These are phyloP conservation scores for Agaricus bisporus DNA, from an alignment of 768 basidiomycete species.

Conservation along the genomic window DNA sequence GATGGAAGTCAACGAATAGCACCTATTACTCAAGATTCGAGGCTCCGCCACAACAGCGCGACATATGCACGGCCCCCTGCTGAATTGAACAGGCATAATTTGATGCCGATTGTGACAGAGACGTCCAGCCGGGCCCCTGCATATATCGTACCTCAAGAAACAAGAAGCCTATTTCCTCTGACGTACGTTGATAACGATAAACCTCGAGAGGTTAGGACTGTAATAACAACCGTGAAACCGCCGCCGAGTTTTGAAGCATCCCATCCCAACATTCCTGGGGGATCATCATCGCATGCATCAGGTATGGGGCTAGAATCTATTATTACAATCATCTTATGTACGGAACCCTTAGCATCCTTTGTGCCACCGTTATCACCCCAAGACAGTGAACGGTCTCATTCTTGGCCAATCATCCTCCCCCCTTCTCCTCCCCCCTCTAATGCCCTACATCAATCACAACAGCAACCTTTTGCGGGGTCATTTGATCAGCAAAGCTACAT, in stretches of 20 bases:
- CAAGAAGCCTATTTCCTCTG: slow-evolving; percentile 5
- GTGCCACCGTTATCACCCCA: not conserved
- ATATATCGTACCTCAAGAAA: not conserved
- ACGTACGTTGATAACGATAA: slow-evolving; percentile 1
- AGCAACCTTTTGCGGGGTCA: not conserved
- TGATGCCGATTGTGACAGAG: not conserved
- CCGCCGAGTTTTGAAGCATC: not conserved
- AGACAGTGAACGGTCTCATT: not conserved
- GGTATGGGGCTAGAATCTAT: too few species aligned
- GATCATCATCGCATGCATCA: too few species aligned
- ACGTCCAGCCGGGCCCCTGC: not conserved
- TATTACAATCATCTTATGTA: too few species aligned
- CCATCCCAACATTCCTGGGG: not conserved
- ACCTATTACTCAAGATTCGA: not conserved
- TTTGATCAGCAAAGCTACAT: not conserved
- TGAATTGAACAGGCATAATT: not conserved
- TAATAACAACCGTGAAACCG: not conserved
- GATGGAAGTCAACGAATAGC: not conserved
- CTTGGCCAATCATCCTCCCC: not conserved
- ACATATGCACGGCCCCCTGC: not conserved
- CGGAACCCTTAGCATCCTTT: too few species aligned
- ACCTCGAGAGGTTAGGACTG: not conserved
- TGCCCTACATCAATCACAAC: not conserved
- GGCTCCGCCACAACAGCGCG: not conserved
- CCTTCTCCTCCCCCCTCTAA: not conserved